Evolutionary conservation across 2,329 filamentous ascomycete genomes (phyloP).

Genomic region (Diatrype stigma): DNA sequence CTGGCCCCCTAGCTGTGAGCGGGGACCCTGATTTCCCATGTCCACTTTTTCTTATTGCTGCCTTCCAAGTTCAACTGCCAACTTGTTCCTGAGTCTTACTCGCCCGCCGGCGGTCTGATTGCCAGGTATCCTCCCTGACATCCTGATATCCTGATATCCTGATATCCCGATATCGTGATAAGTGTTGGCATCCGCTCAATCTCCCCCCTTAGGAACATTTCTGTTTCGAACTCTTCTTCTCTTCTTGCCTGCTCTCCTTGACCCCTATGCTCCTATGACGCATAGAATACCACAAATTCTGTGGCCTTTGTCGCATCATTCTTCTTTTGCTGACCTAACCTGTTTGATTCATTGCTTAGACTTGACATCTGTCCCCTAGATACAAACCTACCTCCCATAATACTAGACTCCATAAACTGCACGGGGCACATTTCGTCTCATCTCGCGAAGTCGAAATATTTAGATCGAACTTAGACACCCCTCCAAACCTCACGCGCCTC

Average conservation of each 20-base stretch:
- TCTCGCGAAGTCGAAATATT: too few relatives aligned
- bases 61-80: too few relatives aligned
- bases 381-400: not conserved
- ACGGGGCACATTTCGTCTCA: not conserved
- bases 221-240: not conserved
- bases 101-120: not conserved
- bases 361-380: not conserved
- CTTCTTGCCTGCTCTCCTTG: not conserved
- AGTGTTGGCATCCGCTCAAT: not conserved
- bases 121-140: too few relatives aligned
- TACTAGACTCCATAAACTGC: not conserved
- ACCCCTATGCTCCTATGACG: not conserved
- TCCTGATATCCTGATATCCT: too few relatives aligned
- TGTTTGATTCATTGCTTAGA: too few relatives aligned
- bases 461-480: conserved; percentile 7
- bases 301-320: not conserved
- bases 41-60: too few relatives aligned
- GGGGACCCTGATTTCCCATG: too few relatives aligned
- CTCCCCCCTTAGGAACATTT: not conserved
- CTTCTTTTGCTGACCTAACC: too few relatives aligned
- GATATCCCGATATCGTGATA: not conserved
- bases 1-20: too few relatives aligned
- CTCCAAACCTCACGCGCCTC: not conserved
- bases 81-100: not conserved
- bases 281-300: not conserved